Evolutionary conservation across 441 rosid species (phyloP), one percentile per base, ranked within the genome.

Genomic region (Melastoma candidum): DNA sequence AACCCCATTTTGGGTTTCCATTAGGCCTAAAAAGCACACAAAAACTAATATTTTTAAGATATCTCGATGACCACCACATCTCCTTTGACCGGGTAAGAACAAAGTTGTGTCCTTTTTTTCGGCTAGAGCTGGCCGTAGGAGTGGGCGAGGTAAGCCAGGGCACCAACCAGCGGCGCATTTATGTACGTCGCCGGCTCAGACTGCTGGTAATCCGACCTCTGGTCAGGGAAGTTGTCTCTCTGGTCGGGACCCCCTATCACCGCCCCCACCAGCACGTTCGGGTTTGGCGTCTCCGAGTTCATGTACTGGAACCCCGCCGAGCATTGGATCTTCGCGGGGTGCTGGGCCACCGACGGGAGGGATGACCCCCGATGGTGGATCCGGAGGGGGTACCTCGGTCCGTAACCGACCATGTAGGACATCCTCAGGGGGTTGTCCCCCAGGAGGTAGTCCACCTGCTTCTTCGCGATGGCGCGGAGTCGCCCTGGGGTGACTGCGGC

Each of bases 341-440:
- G 92, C 12, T 56, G 57, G 12, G 69, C 68, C 4, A 81, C 67
- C 27, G 80, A 78, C 46, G 92, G 87, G 45, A 83, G 61, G 1
- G 92, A 83, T 27, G 85, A 77, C 43, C 87, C 92, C 67, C 92
- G 73, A 65, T 83, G 92, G 72, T 83, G 92, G 61, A 83, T 60
- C 63, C 83, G 64, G 56, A 57, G 69, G 14, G 87, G 92, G 67
- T 70, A 83, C 51, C 81, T 63, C 0, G 72, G 71, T 49, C 92
- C 87, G 58, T 81, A 83, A 39, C 92, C 92, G 48, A 83, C 85
- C 92, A 83, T 83, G 65, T 81, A 83, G 17, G 92, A 83, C 79
- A 83, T 81, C 53, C 72, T 72, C 53, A 75, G 64, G 14, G 92
- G 87, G 46, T 83, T 83, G 59, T 78, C 85, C 36, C 92, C 92